Evolutionary conservation across 306 rosid genomes (phyloP), one percentile per base, ranked within the genome.

Genomic region (Phaseolus lunatus): DNA sequence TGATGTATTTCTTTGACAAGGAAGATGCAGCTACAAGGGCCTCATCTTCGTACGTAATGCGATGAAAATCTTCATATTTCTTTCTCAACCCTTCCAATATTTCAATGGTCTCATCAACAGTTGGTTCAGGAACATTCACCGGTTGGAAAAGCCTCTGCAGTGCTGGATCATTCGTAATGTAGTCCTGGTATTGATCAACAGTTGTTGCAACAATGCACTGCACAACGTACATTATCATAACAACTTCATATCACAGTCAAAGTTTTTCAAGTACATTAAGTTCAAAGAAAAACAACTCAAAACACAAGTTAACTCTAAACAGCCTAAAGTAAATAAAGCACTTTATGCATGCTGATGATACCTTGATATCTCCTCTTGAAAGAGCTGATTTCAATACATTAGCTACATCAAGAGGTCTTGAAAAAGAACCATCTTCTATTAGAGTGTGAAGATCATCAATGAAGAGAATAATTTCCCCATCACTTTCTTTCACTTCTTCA

Each of bases 311-410:
- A 24, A 24, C 27, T 24, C 4, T 31, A 3, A 31, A 31, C 2
- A 9, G 3, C 15, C 14, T 7, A 45, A 5, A 52, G 58, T 8
- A 52, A 52, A 52, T 0, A 2, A 52, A 19, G 58, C 0, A 52
- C 9, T 18, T 52, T 12, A 52, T 52, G 13, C 5, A 18, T 52
- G 58, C 12, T 4, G 2, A 9, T 52, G 5, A 52, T 8, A 49
- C 54, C 54, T 49, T 49, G 54, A 49, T 18, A n/a, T 49, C 54
- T 5, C 54, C 54, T 49, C 54, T 49, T 49, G 54, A 22, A n/a
- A 49, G 22, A 49, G 54, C 54, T n/a, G 54, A 22, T 49, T 49
- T 49, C 54, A 49, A n/a, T 49, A 49, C n/a, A 49, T 49, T 49
- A 2, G 54, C 54, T 16, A 10, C 54, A 49, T 49, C 22, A 49